Evolutionary conservation across 2,329 filamentous ascomycete genomes (phyloP), one percentile per base, ranked within the genome.

Genomic region (Dothistroma pini): DNA sequence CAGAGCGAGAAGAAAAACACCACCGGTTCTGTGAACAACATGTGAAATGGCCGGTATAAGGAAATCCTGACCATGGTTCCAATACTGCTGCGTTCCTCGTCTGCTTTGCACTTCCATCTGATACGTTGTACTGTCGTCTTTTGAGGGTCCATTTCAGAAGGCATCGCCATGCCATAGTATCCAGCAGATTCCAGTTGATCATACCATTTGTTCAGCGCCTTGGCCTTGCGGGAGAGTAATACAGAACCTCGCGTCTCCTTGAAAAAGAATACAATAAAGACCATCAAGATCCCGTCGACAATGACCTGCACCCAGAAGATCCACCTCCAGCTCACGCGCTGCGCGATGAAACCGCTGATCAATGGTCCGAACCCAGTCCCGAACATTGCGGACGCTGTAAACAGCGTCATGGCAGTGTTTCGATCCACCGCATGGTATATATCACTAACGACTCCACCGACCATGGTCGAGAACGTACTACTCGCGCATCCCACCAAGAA

Each of bases 381-480:
- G 10, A 89, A 81, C 0, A 97, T 78, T 0, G 91, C 92, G 3
- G 82, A 80, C 0, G 89, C 90, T n/a, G 89, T 89, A 74, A 96
- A 97, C 0, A 96, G 73, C 0, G 91, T 88, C 93, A 97, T 96
- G 0, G 93, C 90, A 0, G 89, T 91, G 69, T 97, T 96, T 35
- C 93, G 82, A 50, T 90, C 87, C 61, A 89, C 79, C 10, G 90
- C 86, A 53, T 88, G 84, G 77, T 92, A 96, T 61, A 96, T 84
- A 71, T 97, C 93, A 55, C 89, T 89, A 47, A 97, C 88, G 4
- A 97, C 89, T 3, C 93, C 93, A n/a, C 93, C 93, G 0, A 96
- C 89, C 83, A 96, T 93, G 22, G 91, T 95, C 50, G 89, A 91
- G 72, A 96, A 96, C 0, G 84, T 86, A 54, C 87, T 91, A 6